These are phyloP conservation scores for Pharnaceum exiguum DNA, from an alignment of 148 eudicot genomes.

Conservation along the genomic window DNA sequence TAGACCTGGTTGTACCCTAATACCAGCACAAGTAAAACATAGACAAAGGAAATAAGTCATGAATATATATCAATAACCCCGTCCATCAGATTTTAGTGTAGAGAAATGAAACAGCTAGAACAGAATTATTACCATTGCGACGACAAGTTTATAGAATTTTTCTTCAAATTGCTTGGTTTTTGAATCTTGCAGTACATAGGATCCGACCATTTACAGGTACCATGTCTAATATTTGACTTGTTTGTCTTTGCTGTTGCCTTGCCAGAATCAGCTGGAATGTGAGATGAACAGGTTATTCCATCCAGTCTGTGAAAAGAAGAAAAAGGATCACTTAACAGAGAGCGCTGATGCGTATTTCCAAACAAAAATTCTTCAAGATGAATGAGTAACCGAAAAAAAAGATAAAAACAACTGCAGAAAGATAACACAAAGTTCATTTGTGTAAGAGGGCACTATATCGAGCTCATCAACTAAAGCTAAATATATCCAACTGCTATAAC, in stretches of 20 bases:
- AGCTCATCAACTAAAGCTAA: too few species aligned
- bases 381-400: not conserved
- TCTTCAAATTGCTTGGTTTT: slow-evolving; percentile 81
- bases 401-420: too few species aligned
- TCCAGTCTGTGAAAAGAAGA: slow-evolving; percentile 50
- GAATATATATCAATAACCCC: too few species aligned
- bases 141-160: slow-evolving; percentile 88
- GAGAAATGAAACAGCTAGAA: not conserved
- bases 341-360: not conserved
- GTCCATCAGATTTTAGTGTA: not conserved
- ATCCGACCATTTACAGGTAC: slow-evolving; percentile 95
- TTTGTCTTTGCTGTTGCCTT: slow-evolving; percentile 89
- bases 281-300: slow-evolving; percentile 96
- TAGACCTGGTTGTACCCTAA: slow-evolving; percentile 93
- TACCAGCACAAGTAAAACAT: not conserved
- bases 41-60: not conserved
- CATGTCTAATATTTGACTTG: slow-evolving; percentile 91
- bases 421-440: too few species aligned
- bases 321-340: not conserved
- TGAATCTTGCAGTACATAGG: slow-evolving; percentile 89
- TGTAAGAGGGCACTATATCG: too few species aligned
- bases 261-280: slow-evolving; percentile 73
- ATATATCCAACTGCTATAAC: too few species aligned
- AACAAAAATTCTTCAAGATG: not conserved
- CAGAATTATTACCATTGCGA: slow-evolving; percentile 64